Percentiles rank a stretch among this genome's conserved stretches.
phyloP scores from a whole-genome alignment of 257 asterid species.

The Solanum okadae region DNA sequence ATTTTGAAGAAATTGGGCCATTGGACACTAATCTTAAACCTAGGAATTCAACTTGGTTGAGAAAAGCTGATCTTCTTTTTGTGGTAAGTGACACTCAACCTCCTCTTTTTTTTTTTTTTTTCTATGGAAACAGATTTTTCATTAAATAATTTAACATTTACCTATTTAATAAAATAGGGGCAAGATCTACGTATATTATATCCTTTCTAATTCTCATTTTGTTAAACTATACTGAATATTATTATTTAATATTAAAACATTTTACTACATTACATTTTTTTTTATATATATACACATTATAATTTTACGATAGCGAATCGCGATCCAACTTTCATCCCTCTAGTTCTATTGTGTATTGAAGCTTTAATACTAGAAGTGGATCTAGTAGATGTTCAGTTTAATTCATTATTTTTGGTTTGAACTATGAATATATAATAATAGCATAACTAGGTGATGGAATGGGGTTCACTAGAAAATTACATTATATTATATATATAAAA shows the following conservation, averaged over 20 bases:
- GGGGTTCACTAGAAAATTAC: background rate
- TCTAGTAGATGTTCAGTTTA: background rate
- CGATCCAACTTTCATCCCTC: background rate
- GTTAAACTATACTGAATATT: no score
- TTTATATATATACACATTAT: background rate
- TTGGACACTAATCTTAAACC: constrained; percentile 62
- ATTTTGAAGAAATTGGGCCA: constrained; percentile 90
- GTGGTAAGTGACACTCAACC: constrained; percentile 41
- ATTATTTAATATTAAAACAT: no score
- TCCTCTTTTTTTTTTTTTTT: no score
- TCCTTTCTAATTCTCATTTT: no score
- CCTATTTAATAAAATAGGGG: no score
- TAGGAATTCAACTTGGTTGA: constrained; percentile 86
- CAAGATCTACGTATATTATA: no score
- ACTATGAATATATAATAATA: background rate
- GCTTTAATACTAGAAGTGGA: background rate
- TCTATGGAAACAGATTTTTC: background rate
- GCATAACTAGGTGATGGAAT: no score
- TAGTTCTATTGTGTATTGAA: background rate
- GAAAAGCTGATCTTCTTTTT: constrained; percentile 82
- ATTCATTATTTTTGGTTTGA: background rate
- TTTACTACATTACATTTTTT: no score
- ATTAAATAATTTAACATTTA: background rate
- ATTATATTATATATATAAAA: background rate
- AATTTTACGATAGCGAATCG: background rate